Evolutionary conservation across 441 rosid genomes (phyloP).

Genomic region (Theobroma grandiflorum): DNA sequence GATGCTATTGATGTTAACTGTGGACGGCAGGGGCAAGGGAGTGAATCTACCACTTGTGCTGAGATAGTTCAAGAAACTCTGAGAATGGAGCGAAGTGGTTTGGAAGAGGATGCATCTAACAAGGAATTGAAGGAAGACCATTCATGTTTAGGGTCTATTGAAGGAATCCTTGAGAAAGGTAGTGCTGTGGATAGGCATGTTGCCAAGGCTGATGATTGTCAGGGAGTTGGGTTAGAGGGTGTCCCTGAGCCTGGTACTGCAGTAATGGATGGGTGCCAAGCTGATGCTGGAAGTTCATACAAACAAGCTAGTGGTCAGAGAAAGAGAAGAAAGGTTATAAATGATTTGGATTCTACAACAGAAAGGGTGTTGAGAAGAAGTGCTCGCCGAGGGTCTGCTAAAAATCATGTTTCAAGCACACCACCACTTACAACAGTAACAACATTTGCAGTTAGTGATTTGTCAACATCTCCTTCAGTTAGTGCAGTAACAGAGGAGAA

Average conservation of each 20-base stretch:
- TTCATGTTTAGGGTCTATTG: constrained; percentile 43
- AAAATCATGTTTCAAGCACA: constrained; percentile 37
- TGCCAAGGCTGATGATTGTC: constrained; percentile 28
- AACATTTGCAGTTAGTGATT: constrained; percentile 36
- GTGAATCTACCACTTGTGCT: constrained; percentile 20
- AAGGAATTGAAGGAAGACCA: constrained; percentile 51
- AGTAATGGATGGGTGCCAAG: constrained; percentile 44
- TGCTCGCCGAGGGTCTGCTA: constrained; percentile 69
- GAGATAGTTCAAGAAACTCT: constrained; percentile 34
- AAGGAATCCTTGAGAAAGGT: constrained; percentile 42
- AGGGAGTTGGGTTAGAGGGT: constrained; percentile 35
- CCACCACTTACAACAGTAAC: constrained; percentile 19
- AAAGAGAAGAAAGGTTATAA: constrained; percentile 62
- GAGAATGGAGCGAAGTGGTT: constrained; percentile 35
- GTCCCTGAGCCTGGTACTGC: constrained; percentile 31
- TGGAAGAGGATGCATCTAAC: constrained; percentile 34
- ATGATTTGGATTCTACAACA: constrained; percentile 39
- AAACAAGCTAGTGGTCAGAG: constrained; percentile 50
- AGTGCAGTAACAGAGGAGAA: constrained; percentile 69
- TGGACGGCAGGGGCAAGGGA: constrained; percentile 32
- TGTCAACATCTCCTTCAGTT: constrained; percentile 59
- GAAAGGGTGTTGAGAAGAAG: constrained; percentile 85
- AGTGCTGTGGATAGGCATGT: constrained; percentile 32
- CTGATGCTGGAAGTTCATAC: constrained; percentile 41
- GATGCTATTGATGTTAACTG: constrained; percentile 42